Evolutionary conservation across 129 eudicot genomes (phyloP), one percentile per base, ranked within the genome.

Genomic region (Escallonia rubra): DNA sequence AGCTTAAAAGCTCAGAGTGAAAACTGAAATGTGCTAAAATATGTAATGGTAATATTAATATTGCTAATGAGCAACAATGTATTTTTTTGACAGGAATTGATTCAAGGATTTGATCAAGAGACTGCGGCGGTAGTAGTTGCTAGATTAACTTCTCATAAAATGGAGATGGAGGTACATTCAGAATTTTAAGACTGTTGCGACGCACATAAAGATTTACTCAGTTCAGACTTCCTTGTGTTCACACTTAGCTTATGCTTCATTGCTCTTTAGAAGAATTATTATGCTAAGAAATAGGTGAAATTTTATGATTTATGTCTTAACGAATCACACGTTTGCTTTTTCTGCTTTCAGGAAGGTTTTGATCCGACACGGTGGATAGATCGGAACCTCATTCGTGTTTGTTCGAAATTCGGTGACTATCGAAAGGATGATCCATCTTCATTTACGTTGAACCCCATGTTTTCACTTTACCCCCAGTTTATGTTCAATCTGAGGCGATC

Each of bases 321-420:
- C 50, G 41, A 47, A 46, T 23, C 34, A 23, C 34, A 23, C 34
- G 34, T 23, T 23, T 23, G 34, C 34, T 16, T 47, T n/a, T 53
- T 4, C 49, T 47, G 14, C 47, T 68, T 40, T 61, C 89, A 93
- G 98, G 98, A 93, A 68, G 80, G 88, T 16, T 93, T 93, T 70
- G 98, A 89, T 86, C 92, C 98, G 61, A 93, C 98, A 59, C 81
- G 96, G 74, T 93, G 98, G 98, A 72, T 93, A 76, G 98, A 93
- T 80, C 72, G 98, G 68, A 93, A 79, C 75, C 86, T 93, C 42
- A 93, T 93, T 50, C 96, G 96, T 39, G 86, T 93, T 16, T 93
- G 98, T 68, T 78, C 98, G 41, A 93, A 89, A 61, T 93, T 93
- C 62, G 98, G 98, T 45, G 98, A 89, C 72, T 93, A 93, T 61